Base-by-base conservation (phyloP, 768 basidiomycete genomes). In the Termitomyces eurrhizus region DNA sequence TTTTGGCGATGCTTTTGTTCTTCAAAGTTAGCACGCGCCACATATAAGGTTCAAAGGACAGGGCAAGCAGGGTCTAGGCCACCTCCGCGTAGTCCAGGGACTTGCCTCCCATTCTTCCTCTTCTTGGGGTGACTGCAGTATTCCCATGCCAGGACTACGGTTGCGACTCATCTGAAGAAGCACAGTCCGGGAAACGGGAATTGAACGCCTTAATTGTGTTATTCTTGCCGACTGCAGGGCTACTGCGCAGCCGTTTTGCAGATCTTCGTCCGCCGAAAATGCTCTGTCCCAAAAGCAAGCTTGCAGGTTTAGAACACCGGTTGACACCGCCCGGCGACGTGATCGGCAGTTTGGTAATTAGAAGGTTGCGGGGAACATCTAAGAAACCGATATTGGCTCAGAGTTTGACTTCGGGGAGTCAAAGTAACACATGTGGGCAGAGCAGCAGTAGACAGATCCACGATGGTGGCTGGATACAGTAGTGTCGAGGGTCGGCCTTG, bases 331-430 rank as follows among this genome's bases (percentile, higher is more conserved):
- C 29, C 32, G 58, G 65, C 65, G 65, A 64, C 56, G 46, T 66
- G 65, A 66, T 66, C 65, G 65, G 65, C 65, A 62, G 45, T 62
- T 64, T 59, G 33, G 55, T 66, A 66, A 66, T 60, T 48, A 44
- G 44, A 58, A 64, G 56, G 3, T 39, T 51, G 59, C 59, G 63
- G 63, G 56, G 45, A 62, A 60, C 59, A 62, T 62, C 52, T 60
- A 54, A 41, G 59, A 60, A 46, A 50, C 64, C 64, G 61, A 52
- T n/a, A 35, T 52, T 56, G 42, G 50, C 59, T 62, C 9, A 62
- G 35, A 45, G 49, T 66, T 60, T 55, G 57, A 29, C 33, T 37
- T 11, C 26, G 35, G 44, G 4, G 51, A 39, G 45, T 37, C 48
- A 52, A 57, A 46, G 35, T 57, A 52, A 44, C 46, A 53, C 59